Base-by-base conservation (phyloP, 2,329 filamentous ascomycete species). In the Alternaria brassicae region DNA sequence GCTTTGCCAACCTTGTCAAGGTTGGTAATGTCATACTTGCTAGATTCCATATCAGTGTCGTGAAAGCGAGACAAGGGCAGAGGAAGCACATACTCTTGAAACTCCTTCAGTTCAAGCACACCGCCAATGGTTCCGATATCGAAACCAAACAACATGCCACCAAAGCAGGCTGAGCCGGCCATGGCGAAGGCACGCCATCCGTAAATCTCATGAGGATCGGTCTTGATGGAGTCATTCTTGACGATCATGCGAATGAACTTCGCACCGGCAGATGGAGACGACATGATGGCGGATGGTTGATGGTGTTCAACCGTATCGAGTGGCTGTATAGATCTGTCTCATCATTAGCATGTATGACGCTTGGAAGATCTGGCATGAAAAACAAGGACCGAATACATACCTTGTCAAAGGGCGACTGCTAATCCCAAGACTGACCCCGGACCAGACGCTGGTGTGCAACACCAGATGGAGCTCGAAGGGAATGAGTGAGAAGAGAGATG, bases 151-250 rank as follows among this genome's bases (percentile, higher is more conserved):
- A 89, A 82, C 81, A 86, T 86, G 59, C 89, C 89, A 60, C 89
- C 89, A 60, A 90, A 91, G 76, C 88, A 91, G 39, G 87, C 83
- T 63, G 86, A 87, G 71, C 82, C 87, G 48, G 87, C 87, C 65
- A 90, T 81, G 56, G 83, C 83, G 63, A 89, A 86, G 27, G 89
- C 87, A 56, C 88, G 84, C 88, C 88, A 91, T 70, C 88, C 87
- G 77, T 90, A 91, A 59, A 91, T 87, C 72, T 89, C 85, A 19
- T 83, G 81, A 17, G 89, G 89, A 71, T 91, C 89, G 34, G 80
- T 77, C 71, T 84, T 87, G 85, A 91, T 91, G 42, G 89, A 86
- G 74, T 91, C 88, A 81, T 91, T 91, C 77, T 85, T 85, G 67
- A 90, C 83, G 70, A 89, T 80, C 67, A 78, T 79, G 67, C 81